Evolutionary conservation across 1,284 basidiomycete genomes (phyloP), one percentile per base, ranked within the genome.

Genomic region (Sanguinoderma infundibulare): DNA sequence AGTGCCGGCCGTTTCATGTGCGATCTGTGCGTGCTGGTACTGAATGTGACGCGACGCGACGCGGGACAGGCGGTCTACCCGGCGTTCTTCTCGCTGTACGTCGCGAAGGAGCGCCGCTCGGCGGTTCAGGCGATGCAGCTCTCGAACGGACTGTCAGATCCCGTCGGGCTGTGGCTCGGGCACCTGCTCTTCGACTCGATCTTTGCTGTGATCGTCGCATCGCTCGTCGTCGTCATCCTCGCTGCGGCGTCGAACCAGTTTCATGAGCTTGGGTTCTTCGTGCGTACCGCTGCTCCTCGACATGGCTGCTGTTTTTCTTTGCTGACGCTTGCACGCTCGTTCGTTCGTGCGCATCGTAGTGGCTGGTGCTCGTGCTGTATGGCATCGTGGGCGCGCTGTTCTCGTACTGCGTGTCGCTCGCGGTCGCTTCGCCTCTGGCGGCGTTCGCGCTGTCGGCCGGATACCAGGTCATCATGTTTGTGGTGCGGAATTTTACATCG

Each of bases 51-150:
- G n/a, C n/a, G n/a, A n/a, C n/a, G 10, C 14, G 17, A 39, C 17
- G 17, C 17, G 38, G n/a, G 5, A 0, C 67, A 90, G 85, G 81
- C 87, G 17, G 86, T 91, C 0, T 94, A 85, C 72, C 91, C 92
- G 2, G 91, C 92, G 0, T 94, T 94, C 74, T 92, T 89, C 63
- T 81, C 89, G 9, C 72, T 94, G 14, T 94, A 94, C 72, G 89
- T 92, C 6, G 84, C 85, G 17, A 83, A 81, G 65, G 90, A 90
- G 71, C 83, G 85, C 30, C 80, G 81, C 46, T 88, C 87, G 8
- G 85, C 84, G 42, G 90, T 88, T 2, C 91, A 88, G 74, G 90
- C 89, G 5, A 94, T 91, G 89, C 87, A 90, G 63, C 76, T 90
- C 30, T 91, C 89, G 35, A 94, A 94, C 70, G 92, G 92, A 0